Evolutionary conservation across 1,139 yeast species (phyloP), one percentile per base, ranked within the genome.

Genomic region (Hansenula lynferdii): DNA sequence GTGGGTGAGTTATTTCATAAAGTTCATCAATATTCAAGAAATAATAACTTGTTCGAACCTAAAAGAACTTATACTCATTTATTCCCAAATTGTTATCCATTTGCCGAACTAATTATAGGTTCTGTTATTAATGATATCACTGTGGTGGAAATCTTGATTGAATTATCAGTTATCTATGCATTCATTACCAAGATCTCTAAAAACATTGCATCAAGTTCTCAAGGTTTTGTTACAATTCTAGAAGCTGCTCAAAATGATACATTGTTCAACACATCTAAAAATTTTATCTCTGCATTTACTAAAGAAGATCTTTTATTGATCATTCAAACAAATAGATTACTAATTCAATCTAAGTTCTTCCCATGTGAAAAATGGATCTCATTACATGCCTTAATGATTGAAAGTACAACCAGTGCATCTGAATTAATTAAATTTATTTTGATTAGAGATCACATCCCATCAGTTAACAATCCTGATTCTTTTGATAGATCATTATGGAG

Each of bases 341-440:
- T 84, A 41, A 60, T 80, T 42, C 77, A 71, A 44, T 76, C 81
- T 21, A 72, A 70, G 38, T 81, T 69, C 54, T 82, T 74, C 65
- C 90, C 90, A 4, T 72, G 72, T 41, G 72, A 70, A 20, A 80
- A 76, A 51, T 82, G 90, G 90, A 57, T 82, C n/a, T 80, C 94
- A 0, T 61, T 85, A 36, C 76, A 77, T 45, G 75, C 86, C 4
- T 52, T 82, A 41, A 67, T 80, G 35, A 71, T 77, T 34, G 81
- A 80, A 46, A 80, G 86, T 26, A 65, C 79, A 34, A 67, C 80
- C 33, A 69, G 72, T 24, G 63, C 80, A 2, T 67, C 81, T 41
- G 86, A 77, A 47, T 66, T 81, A 48, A 62, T 80, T 41, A 69
- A 76, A 45, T 77, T 81, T 15, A 62, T 75, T 35, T 58, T 85